These are phyloP conservation scores for Linnemannia schmuckeri DNA, from an alignment of 192 early-diverging fungal genomes.

Conservation along the genomic window DNA sequence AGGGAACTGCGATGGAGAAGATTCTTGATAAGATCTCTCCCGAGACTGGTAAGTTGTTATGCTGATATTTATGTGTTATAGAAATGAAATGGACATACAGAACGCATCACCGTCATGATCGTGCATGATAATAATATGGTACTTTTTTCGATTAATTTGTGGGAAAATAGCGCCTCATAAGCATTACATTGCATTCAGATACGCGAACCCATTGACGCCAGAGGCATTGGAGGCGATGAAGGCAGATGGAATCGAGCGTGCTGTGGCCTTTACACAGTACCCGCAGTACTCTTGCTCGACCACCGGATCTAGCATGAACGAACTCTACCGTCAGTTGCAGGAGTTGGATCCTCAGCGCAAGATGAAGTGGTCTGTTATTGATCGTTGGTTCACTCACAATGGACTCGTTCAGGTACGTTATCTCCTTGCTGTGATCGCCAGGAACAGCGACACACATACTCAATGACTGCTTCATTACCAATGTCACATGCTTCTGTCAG, in stretches of 20 bases:
- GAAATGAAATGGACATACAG: no score
- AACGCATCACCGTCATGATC: no score
- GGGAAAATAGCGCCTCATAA: slow-evolving; percentile 81
- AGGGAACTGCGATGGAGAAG: slow-evolving; percentile 84
- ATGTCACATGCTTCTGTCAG: no score
- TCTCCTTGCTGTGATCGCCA: not conserved
- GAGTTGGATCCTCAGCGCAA: slow-evolving; percentile 70
- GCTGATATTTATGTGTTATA: not conserved
- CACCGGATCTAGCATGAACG: slow-evolving; percentile 93
- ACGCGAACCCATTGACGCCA: slow-evolving; percentile 84
- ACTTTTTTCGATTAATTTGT: not conserved
- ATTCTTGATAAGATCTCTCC: slow-evolving; percentile 81
- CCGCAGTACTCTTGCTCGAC: slow-evolving; percentile 98
- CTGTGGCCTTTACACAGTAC: slow-evolving; percentile 93
- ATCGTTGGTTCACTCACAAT: slow-evolving; percentile 92
- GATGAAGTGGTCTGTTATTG: slow-evolving; percentile 95
- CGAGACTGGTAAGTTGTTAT: slow-evolving; percentile 71
- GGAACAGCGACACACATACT: no score
- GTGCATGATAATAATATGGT: not conserved
- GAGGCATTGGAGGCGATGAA: slow-evolving; percentile 85
- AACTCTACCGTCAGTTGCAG: slow-evolving; percentile 79
- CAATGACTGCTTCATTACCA: no score
- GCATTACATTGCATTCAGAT: slow-evolving; percentile 94
- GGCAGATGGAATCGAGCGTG: slow-evolving; percentile 83
- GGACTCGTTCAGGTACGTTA: slow-evolving; percentile 76